Conservation (phyloP, 805 yeast genomes). For the Candida wancherniae region DNA sequence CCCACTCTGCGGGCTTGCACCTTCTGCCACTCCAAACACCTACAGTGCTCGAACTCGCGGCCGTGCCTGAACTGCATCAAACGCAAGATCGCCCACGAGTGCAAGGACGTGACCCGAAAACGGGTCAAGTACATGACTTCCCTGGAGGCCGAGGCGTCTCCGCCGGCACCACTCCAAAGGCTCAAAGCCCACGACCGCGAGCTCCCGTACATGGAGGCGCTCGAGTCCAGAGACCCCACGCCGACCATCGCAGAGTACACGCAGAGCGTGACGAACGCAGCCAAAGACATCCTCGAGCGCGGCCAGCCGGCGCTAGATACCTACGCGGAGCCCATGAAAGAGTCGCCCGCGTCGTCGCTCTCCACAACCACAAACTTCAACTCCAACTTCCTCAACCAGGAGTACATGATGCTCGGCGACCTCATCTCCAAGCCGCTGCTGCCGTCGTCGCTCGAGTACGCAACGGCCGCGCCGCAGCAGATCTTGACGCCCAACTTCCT, state of each 20-base stretch:
- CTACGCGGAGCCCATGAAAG: too few relatives aligned
- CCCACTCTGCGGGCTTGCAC: constrained; percentile 69
- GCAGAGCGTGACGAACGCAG: constrained; percentile 1
- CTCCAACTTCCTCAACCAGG: constrained; percentile 47
- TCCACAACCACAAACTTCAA: constrained; percentile 22
- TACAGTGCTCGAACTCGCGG: constrained; percentile 64
- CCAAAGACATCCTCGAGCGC: not conserved
- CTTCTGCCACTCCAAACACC: constrained; percentile 68
- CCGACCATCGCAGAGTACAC: not conserved
- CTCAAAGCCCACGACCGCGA: too few relatives aligned
- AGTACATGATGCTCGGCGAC: constrained; percentile 49
- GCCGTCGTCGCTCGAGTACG: constrained; percentile 34
- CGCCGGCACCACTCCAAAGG: too few relatives aligned
- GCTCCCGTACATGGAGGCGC: too few relatives aligned
- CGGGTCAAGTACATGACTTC: constrained; percentile 36
- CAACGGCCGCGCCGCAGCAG: constrained; percentile 6
- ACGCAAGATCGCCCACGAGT: constrained; percentile 49
- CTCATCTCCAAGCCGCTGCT: constrained; percentile 39
- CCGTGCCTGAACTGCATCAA: constrained; percentile 72
- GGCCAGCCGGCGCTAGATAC: not conserved
- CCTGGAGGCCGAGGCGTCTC: too few relatives aligned
- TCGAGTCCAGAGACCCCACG: too few relatives aligned
- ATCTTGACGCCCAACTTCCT: constrained; percentile 12
- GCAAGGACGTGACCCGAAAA: constrained; percentile 57
- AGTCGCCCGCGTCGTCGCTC: constrained; percentile 11